Base-by-base conservation (phyloP, 257 asterid genomes). In the Plantago major region DNA sequence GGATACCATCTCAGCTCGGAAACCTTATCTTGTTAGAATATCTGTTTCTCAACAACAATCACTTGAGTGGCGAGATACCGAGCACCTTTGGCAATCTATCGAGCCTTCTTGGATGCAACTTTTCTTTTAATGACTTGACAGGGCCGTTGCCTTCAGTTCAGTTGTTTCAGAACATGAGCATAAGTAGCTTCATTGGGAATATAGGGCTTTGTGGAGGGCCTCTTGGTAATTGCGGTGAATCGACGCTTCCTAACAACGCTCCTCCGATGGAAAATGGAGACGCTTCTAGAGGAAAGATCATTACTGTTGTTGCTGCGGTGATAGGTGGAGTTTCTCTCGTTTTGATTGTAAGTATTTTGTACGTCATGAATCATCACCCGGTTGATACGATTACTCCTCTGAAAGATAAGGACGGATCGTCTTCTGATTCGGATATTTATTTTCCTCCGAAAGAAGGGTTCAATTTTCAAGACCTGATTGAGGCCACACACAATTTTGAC, bases 401-500 rank as follows among this genome's bases (percentile, higher is more conserved):
- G 16, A 81, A 64, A 55, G 93, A 85, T 17, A 77, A 79, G 58
- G 89, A 82, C 33, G 3, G 16, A 1, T 60, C 84, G 0, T 76
- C 94, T 16, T 58, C 63, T 6, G 82, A 78, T 58, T 84, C 95
- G 0, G 96, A 91, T 47, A 88, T 91, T 3, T 91, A 91, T 68
- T 91, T 91, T 54, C 95, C 86, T 66, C 96, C 98, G 0, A 85
- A 82, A 66, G 98, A 91, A 51, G 98, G 96, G 58, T 91, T 91
- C 81, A 84, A 87, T 38, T 84, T 91, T 51, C 95, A 84, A 22
- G 98, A 91, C 63, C 79, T 91, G 55, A 82, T 91, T n/a, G 96
- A 84, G 79, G 96, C 98, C 10, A 91, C 98, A 5, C 70, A 76
- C 69, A 82, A 84, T 72, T 91, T 91, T 56, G 78, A 91, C 43